Conservation (phyloP, 192 early-diverging fungal species). For the Coemansia interrupta region DNA sequence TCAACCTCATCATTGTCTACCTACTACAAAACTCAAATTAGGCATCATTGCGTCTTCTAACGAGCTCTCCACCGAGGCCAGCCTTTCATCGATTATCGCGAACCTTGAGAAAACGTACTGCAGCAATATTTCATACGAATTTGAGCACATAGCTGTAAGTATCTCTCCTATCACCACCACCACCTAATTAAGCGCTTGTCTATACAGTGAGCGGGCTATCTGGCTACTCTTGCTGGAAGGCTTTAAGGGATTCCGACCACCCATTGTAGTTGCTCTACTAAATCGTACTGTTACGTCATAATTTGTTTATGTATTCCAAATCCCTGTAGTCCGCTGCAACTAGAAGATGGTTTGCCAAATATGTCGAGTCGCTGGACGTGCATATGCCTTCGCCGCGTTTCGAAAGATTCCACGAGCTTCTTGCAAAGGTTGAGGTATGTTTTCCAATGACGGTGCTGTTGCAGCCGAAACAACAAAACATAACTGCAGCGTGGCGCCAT, state of each 20-base stretch:
- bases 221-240: too few species aligned
- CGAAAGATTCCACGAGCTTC: conserved; percentile 59
- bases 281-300: too few species aligned
- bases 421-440: conserved; percentile 31
- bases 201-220: not conserved
- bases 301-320: too few species aligned
- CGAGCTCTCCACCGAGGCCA: conserved; percentile 10
- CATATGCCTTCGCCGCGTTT: conserved; percentile 46
- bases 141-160: conserved; percentile 75
- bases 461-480: not conserved
- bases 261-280: too few species aligned
- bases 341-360: conserved; percentile 78
- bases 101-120: conserved; percentile 67
- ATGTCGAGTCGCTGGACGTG: conserved; percentile 62
- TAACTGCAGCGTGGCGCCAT: too few species aligned
- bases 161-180: not conserved
- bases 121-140: conserved; percentile 87
- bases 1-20: not conserved
- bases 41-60: conserved; percentile 33
- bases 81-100: conserved; percentile 27
- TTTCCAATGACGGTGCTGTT: not conserved
- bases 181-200: not conserved
- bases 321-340: conserved; percentile 59
- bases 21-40: not conserved
- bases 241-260: too few species aligned